These are phyloP conservation scores for Xylariaceae sp. DNA, from an alignment of 2,329 filamentous ascomycete species.

Conservation along the genomic window DNA sequence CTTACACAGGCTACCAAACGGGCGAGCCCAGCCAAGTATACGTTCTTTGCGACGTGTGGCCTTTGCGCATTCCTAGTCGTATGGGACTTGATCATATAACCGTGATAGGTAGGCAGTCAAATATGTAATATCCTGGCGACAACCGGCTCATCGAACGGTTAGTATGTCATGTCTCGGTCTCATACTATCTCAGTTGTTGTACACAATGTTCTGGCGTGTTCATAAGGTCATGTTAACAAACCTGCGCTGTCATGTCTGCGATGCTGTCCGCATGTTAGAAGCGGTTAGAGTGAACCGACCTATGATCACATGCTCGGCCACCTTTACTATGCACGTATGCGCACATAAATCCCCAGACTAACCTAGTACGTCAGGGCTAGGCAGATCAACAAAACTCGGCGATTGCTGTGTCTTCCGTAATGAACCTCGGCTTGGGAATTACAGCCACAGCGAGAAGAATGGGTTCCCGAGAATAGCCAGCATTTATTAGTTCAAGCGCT, in stretches of 20 bases:
- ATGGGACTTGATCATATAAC: conserved; percentile 66
- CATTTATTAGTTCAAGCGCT: conserved; percentile 10
- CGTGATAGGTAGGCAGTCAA: not conserved
- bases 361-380: not conserved
- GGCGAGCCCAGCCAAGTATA: conserved; percentile 67
- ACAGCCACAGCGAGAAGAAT: not conserved
- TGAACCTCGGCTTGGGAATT: conserved; percentile 12
- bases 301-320: conserved; percentile 14
- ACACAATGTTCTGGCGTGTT: too few relatives aligned
- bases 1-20: conserved; percentile 74
- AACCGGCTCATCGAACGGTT: not conserved
- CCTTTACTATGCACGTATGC: not conserved
- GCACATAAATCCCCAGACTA: not conserved
- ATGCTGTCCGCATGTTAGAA: too few relatives aligned
- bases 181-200: not conserved
- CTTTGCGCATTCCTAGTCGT: conserved; percentile 68
- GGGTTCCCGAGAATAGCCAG: not conserved
- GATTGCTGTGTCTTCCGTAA: not conserved
- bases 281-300: too few relatives aligned
- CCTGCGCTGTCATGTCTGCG: too few relatives aligned
- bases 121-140: not conserved
- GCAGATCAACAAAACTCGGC: not conserved
- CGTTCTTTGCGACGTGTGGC: conserved; percentile 74
- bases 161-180: not conserved
- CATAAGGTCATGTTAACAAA: too few relatives aligned